Evolutionary conservation across 1,139 yeast genomes (phyloP).

Genomic region (Magnusiomyces suaveolens): DNA sequence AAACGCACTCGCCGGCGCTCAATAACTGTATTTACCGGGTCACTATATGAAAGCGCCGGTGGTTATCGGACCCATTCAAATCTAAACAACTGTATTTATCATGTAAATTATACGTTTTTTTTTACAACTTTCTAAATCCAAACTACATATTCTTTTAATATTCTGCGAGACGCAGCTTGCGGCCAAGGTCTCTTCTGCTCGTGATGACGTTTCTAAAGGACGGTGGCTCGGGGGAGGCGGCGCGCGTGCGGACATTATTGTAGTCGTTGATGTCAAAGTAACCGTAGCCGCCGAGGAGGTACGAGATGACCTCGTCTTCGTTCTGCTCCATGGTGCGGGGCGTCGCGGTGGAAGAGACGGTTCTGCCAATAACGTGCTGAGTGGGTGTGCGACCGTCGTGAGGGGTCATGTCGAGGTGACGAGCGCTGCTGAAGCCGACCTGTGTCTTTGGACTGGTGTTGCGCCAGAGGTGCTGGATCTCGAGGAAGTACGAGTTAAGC

Average conservation of each 20-base stretch:
- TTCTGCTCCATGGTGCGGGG: slow-evolving; percentile 17
- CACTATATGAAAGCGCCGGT: too few species aligned
- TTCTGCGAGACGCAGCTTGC: slow-evolving; percentile 64
- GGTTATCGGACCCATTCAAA: too few species aligned
- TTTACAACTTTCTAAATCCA: too few species aligned
- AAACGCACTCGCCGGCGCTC: not conserved
- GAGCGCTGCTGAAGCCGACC: slow-evolving; percentile 19
- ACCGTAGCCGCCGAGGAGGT: slow-evolving; percentile 71
- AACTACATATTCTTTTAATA: slow-evolving; percentile 33
- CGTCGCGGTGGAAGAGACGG: slow-evolving; percentile 19
- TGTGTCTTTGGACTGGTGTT: slow-evolving; percentile 12
- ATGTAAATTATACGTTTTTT: not conserved
- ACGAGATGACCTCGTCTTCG: slow-evolving; percentile 32
- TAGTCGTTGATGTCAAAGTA: slow-evolving; percentile 68
- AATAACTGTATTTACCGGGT: not conserved
- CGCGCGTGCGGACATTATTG: slow-evolving; percentile 51
- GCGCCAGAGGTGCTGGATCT: slow-evolving; percentile 46
- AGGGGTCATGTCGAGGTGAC: slow-evolving; percentile 20
- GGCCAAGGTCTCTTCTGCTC: slow-evolving; percentile 49
- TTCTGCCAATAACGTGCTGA: slow-evolving; percentile 17
- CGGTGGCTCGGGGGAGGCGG: slow-evolving; percentile 55
- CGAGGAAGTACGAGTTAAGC: slow-evolving; percentile 56
- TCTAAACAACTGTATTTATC: not conserved
- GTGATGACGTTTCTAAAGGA: not conserved
- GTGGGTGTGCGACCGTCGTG: slow-evolving; percentile 9